These are phyloP conservation scores for Trichoderma sp. DNA, from an alignment of 2,329 filamentous ascomycete species.

Conservation along the genomic window DNA sequence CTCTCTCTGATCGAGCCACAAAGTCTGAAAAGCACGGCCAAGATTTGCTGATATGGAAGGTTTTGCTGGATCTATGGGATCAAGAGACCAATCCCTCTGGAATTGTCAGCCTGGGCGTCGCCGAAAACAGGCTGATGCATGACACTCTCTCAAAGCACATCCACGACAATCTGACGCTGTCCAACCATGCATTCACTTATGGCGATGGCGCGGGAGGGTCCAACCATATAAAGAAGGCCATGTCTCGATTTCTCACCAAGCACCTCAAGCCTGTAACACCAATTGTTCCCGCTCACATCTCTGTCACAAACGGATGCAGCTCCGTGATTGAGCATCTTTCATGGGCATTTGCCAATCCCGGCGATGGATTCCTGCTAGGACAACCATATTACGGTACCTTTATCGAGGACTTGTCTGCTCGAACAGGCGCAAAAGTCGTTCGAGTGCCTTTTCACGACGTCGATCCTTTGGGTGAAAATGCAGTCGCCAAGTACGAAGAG, in stretches of 20 bases:
- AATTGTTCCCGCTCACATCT: slow-evolving; percentile 35
- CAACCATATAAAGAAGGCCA: slow-evolving; percentile 31
- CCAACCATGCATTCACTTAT: slow-evolving; percentile 38
- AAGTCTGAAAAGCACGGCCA: slow-evolving; percentile 1
- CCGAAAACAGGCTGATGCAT: slow-evolving; percentile 53
- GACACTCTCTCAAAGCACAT: slow-evolving; percentile 42
- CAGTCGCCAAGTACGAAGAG: slow-evolving; percentile 46
- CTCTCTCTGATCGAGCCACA: slow-evolving; percentile 13
- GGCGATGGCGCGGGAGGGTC: slow-evolving; percentile 41
- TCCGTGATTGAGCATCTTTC: slow-evolving; percentile 41
- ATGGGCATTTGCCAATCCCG: slow-evolving; percentile 40
- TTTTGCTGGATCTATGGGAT: slow-evolving; percentile 45
- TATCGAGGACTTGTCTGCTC: slow-evolving; percentile 41
- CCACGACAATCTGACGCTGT: slow-evolving; percentile 37
- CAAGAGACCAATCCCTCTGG: slow-evolving; percentile 41
- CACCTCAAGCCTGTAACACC: slow-evolving; percentile 31
- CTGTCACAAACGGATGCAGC: slow-evolving; percentile 41
- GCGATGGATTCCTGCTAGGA: slow-evolving; percentile 40
- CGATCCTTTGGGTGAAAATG: slow-evolving; percentile 43
- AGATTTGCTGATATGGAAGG: slow-evolving; percentile 35
- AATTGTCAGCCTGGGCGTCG: slow-evolving; percentile 50
- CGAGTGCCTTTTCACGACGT: slow-evolving; percentile 42
- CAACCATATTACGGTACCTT: slow-evolving; percentile 48
- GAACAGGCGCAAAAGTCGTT: slow-evolving; percentile 42
- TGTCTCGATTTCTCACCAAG: slow-evolving; percentile 37